These are phyloP conservation scores for Dendrocalamus latiflorus DNA, from an alignment of 202 grass and related monocot genomes.

Conservation along the genomic window DNA sequence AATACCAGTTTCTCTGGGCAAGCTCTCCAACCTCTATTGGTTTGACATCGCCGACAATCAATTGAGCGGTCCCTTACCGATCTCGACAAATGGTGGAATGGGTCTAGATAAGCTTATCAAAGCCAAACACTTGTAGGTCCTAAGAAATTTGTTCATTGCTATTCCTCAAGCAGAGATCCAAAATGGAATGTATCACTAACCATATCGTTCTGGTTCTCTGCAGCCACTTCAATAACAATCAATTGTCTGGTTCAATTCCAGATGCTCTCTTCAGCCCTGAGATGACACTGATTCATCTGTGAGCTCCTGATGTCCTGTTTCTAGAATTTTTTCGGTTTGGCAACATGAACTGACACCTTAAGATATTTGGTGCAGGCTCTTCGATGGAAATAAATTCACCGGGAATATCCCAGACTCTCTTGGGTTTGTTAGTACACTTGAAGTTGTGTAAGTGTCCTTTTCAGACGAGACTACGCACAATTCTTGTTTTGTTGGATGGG, in stretches of 20 bases:
- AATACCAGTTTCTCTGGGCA: constrained; percentile 77
- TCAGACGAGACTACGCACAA: background rate
- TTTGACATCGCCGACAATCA: constrained; percentile 82
- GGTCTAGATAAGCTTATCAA: constrained; percentile 74
- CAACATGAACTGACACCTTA: background rate
- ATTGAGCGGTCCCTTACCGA: constrained; percentile 57
- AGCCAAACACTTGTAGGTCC: constrained; percentile 84
- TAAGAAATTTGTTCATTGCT: background rate
- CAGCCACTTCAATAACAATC: constrained; percentile 93
- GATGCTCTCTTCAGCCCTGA: constrained; percentile 71
- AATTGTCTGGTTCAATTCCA: constrained; percentile 75
- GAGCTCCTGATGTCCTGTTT: constrained; percentile 31
- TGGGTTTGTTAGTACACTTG: constrained; percentile 54
- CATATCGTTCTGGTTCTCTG: constrained; percentile 26
- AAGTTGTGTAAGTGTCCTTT: constrained; percentile 70
- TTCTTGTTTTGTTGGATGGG: background rate
- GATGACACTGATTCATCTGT: constrained; percentile 89
- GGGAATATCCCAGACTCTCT: constrained; percentile 71
- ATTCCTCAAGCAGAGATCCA: background rate
- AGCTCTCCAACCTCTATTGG: constrained; percentile 80
- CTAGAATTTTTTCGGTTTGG: background rate
- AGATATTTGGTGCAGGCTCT: constrained; percentile 49
- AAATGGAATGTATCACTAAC: constrained; percentile 3
- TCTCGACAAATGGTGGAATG: constrained; percentile 49
- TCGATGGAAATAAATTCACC: constrained; percentile 77